Conservation (phyloP, 2,329 filamentous ascomycete genomes). For the Fusarium tricinctum region DNA sequence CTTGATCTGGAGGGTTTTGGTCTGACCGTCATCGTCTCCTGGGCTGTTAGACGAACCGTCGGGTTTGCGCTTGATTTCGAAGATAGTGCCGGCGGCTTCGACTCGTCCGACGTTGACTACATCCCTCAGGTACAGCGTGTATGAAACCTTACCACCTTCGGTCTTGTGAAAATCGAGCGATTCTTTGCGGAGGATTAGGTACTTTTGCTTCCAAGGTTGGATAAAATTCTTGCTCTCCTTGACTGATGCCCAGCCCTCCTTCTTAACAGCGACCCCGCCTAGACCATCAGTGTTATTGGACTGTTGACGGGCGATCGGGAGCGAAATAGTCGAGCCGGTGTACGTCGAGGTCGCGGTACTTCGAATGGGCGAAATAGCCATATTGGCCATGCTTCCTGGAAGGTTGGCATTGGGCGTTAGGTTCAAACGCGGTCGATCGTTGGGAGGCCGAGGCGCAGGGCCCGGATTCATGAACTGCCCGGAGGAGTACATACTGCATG, state of each 20-base stretch:
- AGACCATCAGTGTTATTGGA: slow-evolving; percentile 72
- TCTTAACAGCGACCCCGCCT: slow-evolving; percentile 80
- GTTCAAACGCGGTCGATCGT: slow-evolving; percentile 83
- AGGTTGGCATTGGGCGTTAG: slow-evolving; percentile 82
- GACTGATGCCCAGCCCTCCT: slow-evolving; percentile 85
- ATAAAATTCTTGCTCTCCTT: slow-evolving; percentile 93
- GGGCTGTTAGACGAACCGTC: slow-evolving; percentile 78
- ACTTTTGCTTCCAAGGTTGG: slow-evolving; percentile 90
- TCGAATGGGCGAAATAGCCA: slow-evolving; percentile 80
- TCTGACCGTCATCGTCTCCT: slow-evolving; percentile 82
- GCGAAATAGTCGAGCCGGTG: slow-evolving; percentile 69
- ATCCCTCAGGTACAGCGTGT: slow-evolving; percentile 86
- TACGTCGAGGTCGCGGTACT: slow-evolving; percentile 71
- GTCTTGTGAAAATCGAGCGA: slow-evolving; percentile 95
- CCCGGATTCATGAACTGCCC: slow-evolving; percentile 96
- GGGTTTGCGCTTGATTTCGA: slow-evolving; percentile 87
- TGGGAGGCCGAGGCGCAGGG: slow-evolving; percentile 90
- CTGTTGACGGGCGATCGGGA: slow-evolving; percentile 76
- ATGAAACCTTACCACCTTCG: slow-evolving; percentile 88
- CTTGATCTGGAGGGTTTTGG: slow-evolving; percentile 88
- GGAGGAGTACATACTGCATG: slow-evolving; percentile 67
- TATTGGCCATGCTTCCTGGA: slow-evolving; percentile 82
- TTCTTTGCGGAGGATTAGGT: slow-evolving; percentile 91
- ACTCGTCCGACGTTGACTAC: slow-evolving; percentile 92
- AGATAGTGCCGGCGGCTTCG: slow-evolving; percentile 90